A percentile compares a stretch with the other conserved stretches of the same genome.
These are phyloP conservation scores for Xylaria sp. DNA, from an alignment of 2,329 filamentous ascomycete species.

Conservation along the genomic window DNA sequence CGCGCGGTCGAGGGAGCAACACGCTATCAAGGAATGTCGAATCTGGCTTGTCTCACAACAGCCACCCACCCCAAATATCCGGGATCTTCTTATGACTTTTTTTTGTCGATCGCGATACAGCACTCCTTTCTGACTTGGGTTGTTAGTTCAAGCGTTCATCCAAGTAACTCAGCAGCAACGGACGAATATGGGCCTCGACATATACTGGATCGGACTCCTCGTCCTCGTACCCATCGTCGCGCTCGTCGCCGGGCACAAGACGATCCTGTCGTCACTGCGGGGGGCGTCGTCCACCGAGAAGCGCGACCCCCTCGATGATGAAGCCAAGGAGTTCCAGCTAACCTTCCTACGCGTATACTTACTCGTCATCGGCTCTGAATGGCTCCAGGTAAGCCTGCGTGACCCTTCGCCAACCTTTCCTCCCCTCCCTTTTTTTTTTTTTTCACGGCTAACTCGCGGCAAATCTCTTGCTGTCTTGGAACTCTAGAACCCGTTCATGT, in stretches of 20 bases:
- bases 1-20: slow-evolving; percentile 9
- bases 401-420: background rate
- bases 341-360: slow-evolving; percentile 56
- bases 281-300: slow-evolving; percentile 21
- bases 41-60: slow-evolving; percentile 7
- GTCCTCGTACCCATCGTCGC: slow-evolving; percentile 41
- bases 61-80: background rate
- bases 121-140: background rate
- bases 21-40: slow-evolving; percentile 15
- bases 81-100: background rate
- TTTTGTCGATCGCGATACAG: background rate
- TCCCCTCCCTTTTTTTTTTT: no score
- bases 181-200: slow-evolving; percentile 39
- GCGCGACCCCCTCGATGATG: slow-evolving; percentile 26
- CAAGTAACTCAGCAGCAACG: background rate
- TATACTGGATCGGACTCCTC: slow-evolving; percentile 45
- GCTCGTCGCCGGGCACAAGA: slow-evolving; percentile 37
- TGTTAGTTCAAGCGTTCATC: background rate
- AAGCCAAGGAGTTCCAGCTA: slow-evolving; percentile 39
- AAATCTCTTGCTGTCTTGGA: background rate
- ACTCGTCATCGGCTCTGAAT: slow-evolving; percentile 63
- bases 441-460: slow-evolving; percentile 16
- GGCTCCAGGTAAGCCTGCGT: slow-evolving; percentile 57
- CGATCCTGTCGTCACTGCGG: slow-evolving; percentile 24
- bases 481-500: slow-evolving; percentile 47